Evolutionary conservation across 2,329 filamentous ascomycete species (phyloP).

Genomic region (Metarhizium sp.): DNA sequence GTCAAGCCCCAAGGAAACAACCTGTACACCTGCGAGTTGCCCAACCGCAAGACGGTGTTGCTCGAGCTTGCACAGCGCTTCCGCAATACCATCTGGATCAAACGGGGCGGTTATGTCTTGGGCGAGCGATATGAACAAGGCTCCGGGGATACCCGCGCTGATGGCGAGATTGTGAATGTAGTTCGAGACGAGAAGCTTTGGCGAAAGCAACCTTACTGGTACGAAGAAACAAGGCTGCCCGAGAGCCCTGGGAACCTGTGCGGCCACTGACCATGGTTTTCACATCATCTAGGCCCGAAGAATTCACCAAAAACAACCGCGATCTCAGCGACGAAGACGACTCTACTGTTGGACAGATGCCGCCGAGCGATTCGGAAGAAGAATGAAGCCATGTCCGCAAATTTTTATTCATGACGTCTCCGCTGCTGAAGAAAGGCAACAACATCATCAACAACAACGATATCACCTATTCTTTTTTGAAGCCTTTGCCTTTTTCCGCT

Average conservation of each 20-base stretch:
- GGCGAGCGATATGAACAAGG: constrained; percentile 58
- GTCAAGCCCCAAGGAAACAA: constrained; percentile 81
- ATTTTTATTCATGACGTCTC: not conserved
- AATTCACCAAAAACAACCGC: constrained; percentile 61
- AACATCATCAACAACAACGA: not conserved
- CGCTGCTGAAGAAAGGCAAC: not conserved
- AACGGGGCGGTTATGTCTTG: constrained; percentile 77
- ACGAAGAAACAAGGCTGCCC: constrained; percentile 12
- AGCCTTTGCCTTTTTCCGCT: constrained; percentile 9
- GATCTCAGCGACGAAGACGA: constrained; percentile 62
- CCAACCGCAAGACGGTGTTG: constrained; percentile 55
- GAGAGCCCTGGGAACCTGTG: not conserved
- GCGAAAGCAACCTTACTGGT: constrained; percentile 88
- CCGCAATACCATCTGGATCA: constrained; percentile 89
- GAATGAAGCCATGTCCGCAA: constrained; percentile 28
- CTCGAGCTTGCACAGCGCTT: constrained; percentile 80
- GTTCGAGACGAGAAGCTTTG: constrained; percentile 86
- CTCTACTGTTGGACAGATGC: constrained; percentile 76
- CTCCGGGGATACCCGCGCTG: constrained; percentile 66
- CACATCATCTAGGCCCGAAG: constrained; percentile 53
- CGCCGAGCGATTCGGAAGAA: constrained; percentile 70
- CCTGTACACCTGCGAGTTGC: constrained; percentile 70
- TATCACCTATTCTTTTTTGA: constrained; percentile 22
- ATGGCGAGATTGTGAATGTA: constrained; percentile 86
- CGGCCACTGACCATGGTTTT: constrained; percentile 11